Conservation (phyloP, 768 basidiomycete species). For the Amanita pallidorosea region DNA sequence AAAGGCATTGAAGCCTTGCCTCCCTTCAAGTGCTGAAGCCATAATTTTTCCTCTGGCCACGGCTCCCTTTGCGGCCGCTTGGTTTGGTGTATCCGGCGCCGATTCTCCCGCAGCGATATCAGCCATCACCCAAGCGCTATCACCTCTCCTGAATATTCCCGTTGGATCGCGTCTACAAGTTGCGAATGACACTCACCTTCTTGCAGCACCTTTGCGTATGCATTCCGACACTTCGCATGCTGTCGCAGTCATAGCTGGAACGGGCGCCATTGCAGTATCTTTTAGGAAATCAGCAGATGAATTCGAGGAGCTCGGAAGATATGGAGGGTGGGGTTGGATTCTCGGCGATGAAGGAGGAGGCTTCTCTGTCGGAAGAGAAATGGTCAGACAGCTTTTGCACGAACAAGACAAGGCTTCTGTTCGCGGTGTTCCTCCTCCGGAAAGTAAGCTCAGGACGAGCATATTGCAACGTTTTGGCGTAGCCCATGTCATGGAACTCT, state of each 20-base stretch:
- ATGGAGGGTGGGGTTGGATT: slow-evolving; percentile 81
- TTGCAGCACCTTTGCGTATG: slow-evolving; percentile 67
- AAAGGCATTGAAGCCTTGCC: slow-evolving; percentile 40
- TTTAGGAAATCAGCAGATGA: slow-evolving; percentile 36
- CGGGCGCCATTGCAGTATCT: slow-evolving; percentile 66
- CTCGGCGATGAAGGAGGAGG: slow-evolving; percentile 81
- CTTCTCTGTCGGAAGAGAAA: slow-evolving; percentile 68
- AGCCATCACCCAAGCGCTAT: slow-evolving; percentile 41
- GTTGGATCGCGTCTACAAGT: slow-evolving; percentile 44
- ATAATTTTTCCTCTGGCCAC: slow-evolving; percentile 21
- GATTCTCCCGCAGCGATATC: slow-evolving; percentile 59
- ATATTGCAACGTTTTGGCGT: slow-evolving; percentile 50
- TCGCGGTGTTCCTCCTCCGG: slow-evolving; percentile 15
- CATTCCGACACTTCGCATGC: slow-evolving; percentile 49
- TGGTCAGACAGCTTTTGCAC: slow-evolving; percentile 54
- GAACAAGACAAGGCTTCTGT: slow-evolving; percentile 43
- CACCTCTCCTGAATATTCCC: slow-evolving; percentile 48
- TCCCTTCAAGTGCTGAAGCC: slow-evolving; percentile 23
- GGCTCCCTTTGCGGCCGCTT: slow-evolving; percentile 52
- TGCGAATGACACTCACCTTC: slow-evolving; percentile 76
- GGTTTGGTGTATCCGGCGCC: slow-evolving; percentile 79
- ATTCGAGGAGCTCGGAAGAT: slow-evolving; percentile 53
- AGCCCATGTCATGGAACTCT: slow-evolving; percentile 46
- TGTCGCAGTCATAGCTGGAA: slow-evolving; percentile 70
- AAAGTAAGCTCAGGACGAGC: slow-evolving; percentile 30